A percentile compares a stretch with the other conserved stretches of the same genome.
Conservation (phyloP, 2,329 filamentous ascomycete genomes). For the Ampelomyces quisqualis region DNA sequence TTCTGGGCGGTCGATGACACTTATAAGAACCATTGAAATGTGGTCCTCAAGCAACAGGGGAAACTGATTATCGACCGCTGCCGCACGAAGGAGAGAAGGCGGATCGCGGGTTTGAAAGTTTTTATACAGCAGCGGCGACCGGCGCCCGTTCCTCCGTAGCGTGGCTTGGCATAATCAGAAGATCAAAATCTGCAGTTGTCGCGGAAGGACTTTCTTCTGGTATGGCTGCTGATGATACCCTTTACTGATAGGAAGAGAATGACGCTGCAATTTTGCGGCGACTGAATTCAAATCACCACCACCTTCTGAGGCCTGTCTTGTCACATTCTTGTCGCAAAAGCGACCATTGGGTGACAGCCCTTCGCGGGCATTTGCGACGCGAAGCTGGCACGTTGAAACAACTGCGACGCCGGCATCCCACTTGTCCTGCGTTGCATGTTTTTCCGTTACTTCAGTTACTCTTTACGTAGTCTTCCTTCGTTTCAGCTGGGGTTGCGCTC, state of each 20-base stretch:
- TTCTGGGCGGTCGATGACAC: constrained; percentile 80
- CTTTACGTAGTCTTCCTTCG: constrained; percentile 3
- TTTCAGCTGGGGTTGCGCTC: constrained; percentile 13
- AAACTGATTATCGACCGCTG: constrained; percentile 66
- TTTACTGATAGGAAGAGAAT: constrained; percentile 46
- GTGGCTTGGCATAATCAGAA: constrained; percentile 1
- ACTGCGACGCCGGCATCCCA: constrained; percentile 10
- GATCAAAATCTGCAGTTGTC: constrained; percentile 5
- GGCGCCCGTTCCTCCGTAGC: constrained; percentile 8
- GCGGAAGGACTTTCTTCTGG: constrained; percentile 1
- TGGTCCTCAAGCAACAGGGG: constrained; percentile 74
- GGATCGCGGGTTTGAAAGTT: constrained; percentile 14
- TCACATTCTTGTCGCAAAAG: background rate
- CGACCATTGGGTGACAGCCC: constrained; percentile 9
- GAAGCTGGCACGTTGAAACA: constrained; percentile 12
- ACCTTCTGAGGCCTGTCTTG: constrained; percentile 22
- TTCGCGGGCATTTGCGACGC: constrained; percentile 10
- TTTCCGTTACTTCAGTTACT: constrained; percentile 13
- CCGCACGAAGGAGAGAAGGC: constrained; percentile 72
- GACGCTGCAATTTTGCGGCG: constrained; percentile 24
- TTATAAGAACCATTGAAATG: constrained; percentile 55
- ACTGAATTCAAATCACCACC: constrained; percentile 21
- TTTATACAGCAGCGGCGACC: constrained; percentile 21
- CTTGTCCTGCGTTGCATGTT: constrained; percentile 15
- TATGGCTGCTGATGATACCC: constrained; percentile 43